Evolutionary conservation across 768 basidiomycete species (phyloP).

Genomic region (Russula virescens): DNA sequence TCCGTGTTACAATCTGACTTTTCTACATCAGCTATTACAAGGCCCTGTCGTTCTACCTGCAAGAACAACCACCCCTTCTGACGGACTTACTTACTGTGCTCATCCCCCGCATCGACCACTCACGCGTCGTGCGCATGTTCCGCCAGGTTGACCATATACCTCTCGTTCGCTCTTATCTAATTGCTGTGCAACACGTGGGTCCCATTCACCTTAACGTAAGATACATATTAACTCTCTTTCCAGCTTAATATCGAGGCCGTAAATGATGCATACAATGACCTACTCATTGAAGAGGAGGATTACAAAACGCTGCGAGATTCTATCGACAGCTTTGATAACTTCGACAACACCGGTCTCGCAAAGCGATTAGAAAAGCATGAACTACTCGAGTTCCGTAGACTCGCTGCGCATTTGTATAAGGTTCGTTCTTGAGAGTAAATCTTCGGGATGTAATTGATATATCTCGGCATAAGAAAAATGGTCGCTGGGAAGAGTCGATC

Average conservation of each 20-base stretch:
- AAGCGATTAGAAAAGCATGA: slow-evolving; percentile 83
- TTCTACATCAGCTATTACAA: slow-evolving; percentile 74
- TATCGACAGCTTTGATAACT: slow-evolving; percentile 98
- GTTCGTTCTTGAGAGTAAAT: slow-evolving; percentile 34
- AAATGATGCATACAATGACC: slow-evolving; percentile 95
- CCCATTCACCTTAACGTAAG: background rate
- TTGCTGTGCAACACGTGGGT: slow-evolving; percentile 89
- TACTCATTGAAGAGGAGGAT: slow-evolving; percentile 99
- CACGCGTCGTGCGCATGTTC: slow-evolving; percentile 94
- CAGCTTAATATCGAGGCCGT: slow-evolving; percentile 95
- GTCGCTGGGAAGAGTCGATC: slow-evolving; percentile 95
- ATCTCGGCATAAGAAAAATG: slow-evolving; percentile 67
- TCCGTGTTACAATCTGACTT: slow-evolving; percentile 8
- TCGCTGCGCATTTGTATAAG: slow-evolving; percentile 96
- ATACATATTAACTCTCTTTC: background rate
- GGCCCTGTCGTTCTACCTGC: slow-evolving; percentile 87
- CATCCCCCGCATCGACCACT: slow-evolving; percentile 91
- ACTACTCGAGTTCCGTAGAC: slow-evolving; percentile 88
- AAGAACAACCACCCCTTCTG: slow-evolving; percentile 87
- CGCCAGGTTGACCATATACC: slow-evolving; percentile 92
- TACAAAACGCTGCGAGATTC: slow-evolving; percentile 96
- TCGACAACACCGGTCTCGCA: slow-evolving; percentile 86
- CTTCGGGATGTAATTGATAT: background rate
- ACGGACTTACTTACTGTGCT: slow-evolving; percentile 91
- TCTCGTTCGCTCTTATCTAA: slow-evolving; percentile 92